Percentiles rank a stretch among this genome's conserved stretches.
Evolutionary conservation across 2,329 filamentous ascomycete genomes (phyloP).

Genomic region (Fusarium algeriense): DNA sequence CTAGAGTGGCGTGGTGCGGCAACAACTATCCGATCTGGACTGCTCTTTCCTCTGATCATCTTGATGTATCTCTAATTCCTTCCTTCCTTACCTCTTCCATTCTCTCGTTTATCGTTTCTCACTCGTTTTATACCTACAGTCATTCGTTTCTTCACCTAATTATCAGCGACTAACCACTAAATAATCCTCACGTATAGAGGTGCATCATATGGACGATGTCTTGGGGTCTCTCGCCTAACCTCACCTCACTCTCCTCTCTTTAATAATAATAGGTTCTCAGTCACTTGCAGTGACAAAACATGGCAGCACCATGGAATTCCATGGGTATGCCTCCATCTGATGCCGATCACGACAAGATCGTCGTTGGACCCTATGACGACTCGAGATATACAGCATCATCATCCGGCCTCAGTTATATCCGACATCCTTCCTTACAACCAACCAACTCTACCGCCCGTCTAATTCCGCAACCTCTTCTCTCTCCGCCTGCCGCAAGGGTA

Average conservation of each 20-base stretch:
- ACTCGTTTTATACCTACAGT: background rate
- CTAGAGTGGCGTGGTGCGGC: conserved; percentile 17
- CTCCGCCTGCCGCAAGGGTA: conserved; percentile 36
- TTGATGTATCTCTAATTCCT: background rate
- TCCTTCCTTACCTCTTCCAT: background rate
- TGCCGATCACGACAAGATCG: conserved; percentile 28
- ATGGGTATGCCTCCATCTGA: conserved; percentile 31
- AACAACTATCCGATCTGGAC: conserved; percentile 10
- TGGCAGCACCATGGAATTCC: conserved; percentile 37
- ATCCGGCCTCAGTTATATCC: conserved; percentile 35
- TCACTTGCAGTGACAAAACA: conserved; percentile 24
- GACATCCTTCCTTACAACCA: conserved; percentile 39
- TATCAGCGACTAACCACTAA: background rate
- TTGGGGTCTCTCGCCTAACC: conserved; percentile 11
- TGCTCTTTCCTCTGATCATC: conserved; percentile 6
- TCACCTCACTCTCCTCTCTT: background rate
- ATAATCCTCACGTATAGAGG: background rate
- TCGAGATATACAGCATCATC: conserved; percentile 34
- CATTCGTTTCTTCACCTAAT: background rate
- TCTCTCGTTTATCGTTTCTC: background rate
- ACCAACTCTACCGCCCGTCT: conserved; percentile 39
- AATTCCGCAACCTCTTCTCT: conserved; percentile 39
- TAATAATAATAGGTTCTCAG: background rate
- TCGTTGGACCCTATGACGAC: conserved; percentile 32
- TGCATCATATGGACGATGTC: conserved; percentile 9